Base-by-base conservation (phyloP, 352 stramenopile species). In the Globisporangium iwayamae region DNA sequence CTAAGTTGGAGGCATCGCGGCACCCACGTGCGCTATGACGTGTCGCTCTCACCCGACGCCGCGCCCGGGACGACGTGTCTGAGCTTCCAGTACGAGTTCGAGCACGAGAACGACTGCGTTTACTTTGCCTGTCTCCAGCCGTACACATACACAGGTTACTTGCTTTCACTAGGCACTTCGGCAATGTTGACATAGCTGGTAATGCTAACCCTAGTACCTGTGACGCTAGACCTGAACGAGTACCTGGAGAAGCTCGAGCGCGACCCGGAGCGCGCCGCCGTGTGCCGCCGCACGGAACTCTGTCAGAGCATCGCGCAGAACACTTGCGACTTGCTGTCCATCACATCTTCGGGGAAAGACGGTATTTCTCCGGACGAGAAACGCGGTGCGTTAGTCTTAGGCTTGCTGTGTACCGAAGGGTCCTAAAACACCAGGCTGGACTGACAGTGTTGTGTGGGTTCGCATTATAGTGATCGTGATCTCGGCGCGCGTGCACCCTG, bases 261-360 rank as follows among this genome's bases (percentile, higher is more conserved):
- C 16, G 79, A 96, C 58, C 67, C 77, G 2, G 50, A 74, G 20
- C 76, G 75, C 9, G 73, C 75, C 0, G 30, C 53, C 3, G 85
- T 75, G 4, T 85, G 78, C 46, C 76, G 83, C 25, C 77, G 83
- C 20, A 83, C 79, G 0, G 81, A 91, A 41, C 74, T 98, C 0
- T 98, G 93, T 63, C 74, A 83, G 32, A 98, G 80, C 8, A 75
- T 98, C 16, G 85, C 79, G 3, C 83, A 86, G 6, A 94, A 96
- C 68, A 48, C 84, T 1, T 96, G 86, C 55, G 90, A 97, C 30
- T 55, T 98, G 25, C 71, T 98, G 2, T 94, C 91, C 3, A 94
- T 98, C 60, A 98, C 93, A 7, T 80, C 78, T 6, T 68, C 68
- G 8, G 63, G 54, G 9, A 77, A 78, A 28, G 73, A 87, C 20